Evolutionary conservation across 2,329 filamentous ascomycete genomes (phyloP).

Genomic region (Colletotrichum cereale): DNA sequence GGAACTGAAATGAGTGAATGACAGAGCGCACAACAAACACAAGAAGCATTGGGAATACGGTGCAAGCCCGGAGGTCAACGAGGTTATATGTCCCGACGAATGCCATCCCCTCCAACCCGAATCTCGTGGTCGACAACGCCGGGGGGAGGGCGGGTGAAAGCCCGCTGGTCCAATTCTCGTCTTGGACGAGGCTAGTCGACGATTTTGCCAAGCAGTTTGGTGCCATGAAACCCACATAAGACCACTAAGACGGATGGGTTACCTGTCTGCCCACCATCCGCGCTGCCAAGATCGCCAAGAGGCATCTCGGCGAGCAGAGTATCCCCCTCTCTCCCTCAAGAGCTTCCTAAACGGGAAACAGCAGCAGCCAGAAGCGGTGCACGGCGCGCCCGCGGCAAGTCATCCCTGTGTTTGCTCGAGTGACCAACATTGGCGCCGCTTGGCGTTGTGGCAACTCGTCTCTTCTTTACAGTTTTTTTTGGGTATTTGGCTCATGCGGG

Average conservation of each 20-base stretch:
- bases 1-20: background rate
- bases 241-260: slow-evolving; percentile 23
- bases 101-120: background rate
- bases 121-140: background rate
- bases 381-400: slow-evolving; percentile 3
- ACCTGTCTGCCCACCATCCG: slow-evolving; percentile 10
- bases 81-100: slow-evolving; percentile 20
- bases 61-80: background rate
- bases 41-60: background rate
- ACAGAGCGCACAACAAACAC: background rate
- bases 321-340: background rate
- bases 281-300: slow-evolving; percentile 36
- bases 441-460: slow-evolving; percentile 31
- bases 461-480: slow-evolving; percentile 30
- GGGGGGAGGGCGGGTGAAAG: too few relatives aligned
- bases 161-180: background rate
- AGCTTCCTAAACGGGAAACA: slow-evolving; percentile 8
- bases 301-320: background rate
- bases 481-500: slow-evolving; percentile 19
- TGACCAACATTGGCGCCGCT: slow-evolving; percentile 30
- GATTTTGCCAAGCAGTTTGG: slow-evolving; percentile 17
- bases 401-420: slow-evolving; percentile 28
- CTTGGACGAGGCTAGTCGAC: background rate
- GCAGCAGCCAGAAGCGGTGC: too few relatives aligned
- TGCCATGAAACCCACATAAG: slow-evolving; percentile 37